phyloP scores from a whole-genome alignment of 2,329 filamentous ascomycete species.

The Plectosphaerella plurivora region DNA sequence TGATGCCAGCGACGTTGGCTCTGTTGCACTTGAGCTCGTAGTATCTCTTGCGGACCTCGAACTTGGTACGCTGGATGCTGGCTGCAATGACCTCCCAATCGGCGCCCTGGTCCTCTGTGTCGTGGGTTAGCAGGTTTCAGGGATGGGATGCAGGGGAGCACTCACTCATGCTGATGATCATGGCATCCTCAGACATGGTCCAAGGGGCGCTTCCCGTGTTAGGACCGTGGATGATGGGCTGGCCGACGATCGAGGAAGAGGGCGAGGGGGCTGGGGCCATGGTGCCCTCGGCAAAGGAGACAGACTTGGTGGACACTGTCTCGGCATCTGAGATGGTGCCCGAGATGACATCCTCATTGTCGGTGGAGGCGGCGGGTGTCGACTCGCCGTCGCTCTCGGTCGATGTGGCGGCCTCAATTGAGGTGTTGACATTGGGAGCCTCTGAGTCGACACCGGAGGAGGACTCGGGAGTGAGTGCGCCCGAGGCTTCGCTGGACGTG shows the following conservation, averaged over 20 bases:
- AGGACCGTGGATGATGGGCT: neutral
- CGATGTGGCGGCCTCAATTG: neutral
- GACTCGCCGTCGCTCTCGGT: neutral
- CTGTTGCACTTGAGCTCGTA: slow-evolving; percentile 20
- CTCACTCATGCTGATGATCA: slow-evolving; percentile 29
- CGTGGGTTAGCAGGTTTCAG: neutral
- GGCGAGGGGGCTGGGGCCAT: neutral
- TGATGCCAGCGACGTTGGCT: slow-evolving; percentile 3
- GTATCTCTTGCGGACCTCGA: slow-evolving; percentile 26
- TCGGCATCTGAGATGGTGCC: neutral
- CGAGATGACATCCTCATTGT: neutral
- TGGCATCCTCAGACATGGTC: slow-evolving; percentile 28
- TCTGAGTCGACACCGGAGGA: neutral
- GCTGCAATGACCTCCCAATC: slow-evolving; percentile 24
- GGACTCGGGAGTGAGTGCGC: neutral
- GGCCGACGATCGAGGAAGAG: neutral
- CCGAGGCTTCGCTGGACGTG: neutral
- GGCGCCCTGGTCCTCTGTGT: slow-evolving; percentile 2
- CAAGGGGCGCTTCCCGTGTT: slow-evolving; percentile 12
- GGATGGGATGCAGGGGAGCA: neutral
- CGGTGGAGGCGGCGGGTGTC: neutral
- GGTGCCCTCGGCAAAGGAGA: neutral
- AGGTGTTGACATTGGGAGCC: too few relatives aligned
- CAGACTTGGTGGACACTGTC: neutral
- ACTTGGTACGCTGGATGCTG: slow-evolving; percentile 18